Conservation (phyloP, 129 eudicot species). For the Tanacetum coccineum region DNA sequence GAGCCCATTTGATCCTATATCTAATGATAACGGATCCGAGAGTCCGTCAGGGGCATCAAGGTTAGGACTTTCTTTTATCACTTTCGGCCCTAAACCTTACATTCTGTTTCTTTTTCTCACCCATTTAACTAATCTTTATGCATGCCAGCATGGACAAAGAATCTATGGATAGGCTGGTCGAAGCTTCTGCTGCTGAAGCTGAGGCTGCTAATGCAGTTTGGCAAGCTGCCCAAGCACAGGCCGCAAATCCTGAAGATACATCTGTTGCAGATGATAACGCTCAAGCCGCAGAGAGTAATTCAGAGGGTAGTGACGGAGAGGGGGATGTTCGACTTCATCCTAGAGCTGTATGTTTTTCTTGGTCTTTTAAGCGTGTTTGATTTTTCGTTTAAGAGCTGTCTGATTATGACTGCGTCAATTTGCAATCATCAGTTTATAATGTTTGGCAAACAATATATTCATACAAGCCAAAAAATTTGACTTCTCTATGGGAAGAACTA, state of each 20-base stretch:
- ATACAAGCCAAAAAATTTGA: too few species aligned
- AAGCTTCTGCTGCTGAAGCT: slow-evolving; percentile 97
- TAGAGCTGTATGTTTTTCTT: slow-evolving; percentile 74
- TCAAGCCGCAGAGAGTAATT: slow-evolving; percentile 62
- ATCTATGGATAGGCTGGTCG: slow-evolving; percentile 80
- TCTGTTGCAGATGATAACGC: slow-evolving; percentile 61
- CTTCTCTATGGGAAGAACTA: too few species aligned
- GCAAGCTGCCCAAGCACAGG: slow-evolving; percentile 90
- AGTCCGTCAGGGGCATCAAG: slow-evolving; percentile 54
- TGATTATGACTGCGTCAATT: too few species aligned
- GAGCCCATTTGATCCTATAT: slow-evolving; percentile 30
- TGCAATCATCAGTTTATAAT: too few species aligned
- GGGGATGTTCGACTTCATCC: slow-evolving; percentile 93
- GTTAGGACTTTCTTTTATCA: slow-evolving; percentile 29
- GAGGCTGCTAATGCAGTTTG: slow-evolving; percentile 92
- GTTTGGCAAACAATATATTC: too few species aligned
- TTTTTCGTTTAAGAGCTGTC: too few species aligned
- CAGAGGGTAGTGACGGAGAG: slow-evolving; percentile 85
- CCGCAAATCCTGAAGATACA: slow-evolving; percentile 58
- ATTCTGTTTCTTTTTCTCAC: not conserved
- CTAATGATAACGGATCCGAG: slow-evolving; percentile 45
- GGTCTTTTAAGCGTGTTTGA: too few species aligned
- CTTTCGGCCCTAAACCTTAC: not conserved
- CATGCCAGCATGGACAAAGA: slow-evolving; percentile 64
- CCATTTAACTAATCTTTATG: not conserved